Evolutionary conservation across 805 yeast genomes (phyloP).

Genomic region (Teunomyces panamensis): DNA sequence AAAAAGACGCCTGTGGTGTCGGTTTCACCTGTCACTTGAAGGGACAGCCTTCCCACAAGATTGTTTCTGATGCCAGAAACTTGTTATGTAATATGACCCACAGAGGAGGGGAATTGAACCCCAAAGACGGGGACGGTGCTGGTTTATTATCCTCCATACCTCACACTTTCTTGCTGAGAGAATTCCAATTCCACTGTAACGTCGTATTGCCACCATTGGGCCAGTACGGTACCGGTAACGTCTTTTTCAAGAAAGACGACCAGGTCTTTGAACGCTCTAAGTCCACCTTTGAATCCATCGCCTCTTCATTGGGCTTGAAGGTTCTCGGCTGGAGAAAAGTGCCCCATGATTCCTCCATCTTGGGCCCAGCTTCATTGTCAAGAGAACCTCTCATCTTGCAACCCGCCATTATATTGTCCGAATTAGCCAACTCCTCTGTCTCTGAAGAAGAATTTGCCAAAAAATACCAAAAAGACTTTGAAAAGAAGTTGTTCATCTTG

Average conservation of each 20-base stretch:
- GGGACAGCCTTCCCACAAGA: slow-evolving; percentile 84
- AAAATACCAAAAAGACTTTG: slow-evolving; percentile 63
- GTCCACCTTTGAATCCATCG: slow-evolving; percentile 77
- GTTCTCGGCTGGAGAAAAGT: slow-evolving; percentile 95
- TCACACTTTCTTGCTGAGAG: slow-evolving; percentile 80
- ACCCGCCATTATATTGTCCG: slow-evolving; percentile 77
- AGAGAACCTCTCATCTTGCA: slow-evolving; percentile 90
- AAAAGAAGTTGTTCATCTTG: slow-evolving; percentile 77
- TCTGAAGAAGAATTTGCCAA: slow-evolving; percentile 50
- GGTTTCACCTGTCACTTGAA: slow-evolving; percentile 95
- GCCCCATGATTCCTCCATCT: slow-evolving; percentile 89
- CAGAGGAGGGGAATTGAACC: slow-evolving; percentile 97
- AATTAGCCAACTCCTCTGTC: slow-evolving; percentile 24
- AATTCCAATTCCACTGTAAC: slow-evolving; percentile 69
- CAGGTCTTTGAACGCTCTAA: slow-evolving; percentile 67
- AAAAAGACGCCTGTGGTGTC: slow-evolving; percentile 98
- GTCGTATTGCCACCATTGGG: slow-evolving; percentile 72
- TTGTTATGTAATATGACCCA: slow-evolving; percentile 97
- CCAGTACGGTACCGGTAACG: slow-evolving; percentile 92
- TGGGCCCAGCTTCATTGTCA: slow-evolving; percentile 92
- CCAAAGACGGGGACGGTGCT: slow-evolving; percentile 98
- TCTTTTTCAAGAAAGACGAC: slow-evolving; percentile 87
- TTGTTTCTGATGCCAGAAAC: slow-evolving; percentile 84
- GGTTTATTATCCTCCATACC: slow-evolving; percentile 94
- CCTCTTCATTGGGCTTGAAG: slow-evolving; percentile 67